These are phyloP conservation scores for Cladorrhinum samala DNA, from an alignment of 495 filamentous ascomycete species.

Conservation along the genomic window DNA sequence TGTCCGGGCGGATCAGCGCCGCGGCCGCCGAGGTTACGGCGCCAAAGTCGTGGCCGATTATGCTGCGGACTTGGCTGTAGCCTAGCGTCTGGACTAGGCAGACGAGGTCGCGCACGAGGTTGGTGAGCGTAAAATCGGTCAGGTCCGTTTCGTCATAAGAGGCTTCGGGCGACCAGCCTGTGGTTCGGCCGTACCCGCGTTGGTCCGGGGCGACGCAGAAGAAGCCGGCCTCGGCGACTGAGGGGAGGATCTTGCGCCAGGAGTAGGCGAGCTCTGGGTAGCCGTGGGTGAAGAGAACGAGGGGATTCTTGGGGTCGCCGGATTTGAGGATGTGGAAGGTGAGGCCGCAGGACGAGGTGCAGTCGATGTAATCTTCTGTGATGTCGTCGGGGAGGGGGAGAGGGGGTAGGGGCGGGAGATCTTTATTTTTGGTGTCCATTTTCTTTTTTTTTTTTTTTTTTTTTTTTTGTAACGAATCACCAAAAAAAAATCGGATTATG, in stretches of 20 bases:
- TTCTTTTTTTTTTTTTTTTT: too few relatives aligned
- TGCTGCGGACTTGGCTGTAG: conserved; percentile 50
- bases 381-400: conserved; percentile 50
- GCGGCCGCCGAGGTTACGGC: conserved; percentile 53
- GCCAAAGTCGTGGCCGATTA: conserved; percentile 65
- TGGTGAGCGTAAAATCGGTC: conserved; percentile 50
- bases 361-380: conserved; percentile 45
- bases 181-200: conserved; percentile 62
- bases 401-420: conserved; percentile 33
- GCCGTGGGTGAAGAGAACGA: conserved; percentile 59
- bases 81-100: conserved; percentile 56
- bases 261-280: conserved; percentile 65
- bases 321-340: conserved; percentile 57
- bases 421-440: too few relatives aligned
- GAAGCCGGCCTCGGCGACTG: conserved; percentile 51
- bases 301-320: conserved; percentile 44
- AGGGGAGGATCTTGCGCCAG: conserved; percentile 58
- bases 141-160: conserved; percentile 52
- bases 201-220: conserved; percentile 62
- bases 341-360: conserved; percentile 40
- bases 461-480: too few relatives aligned
- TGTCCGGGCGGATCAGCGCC: conserved; percentile 57
- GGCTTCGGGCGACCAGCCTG: conserved; percentile 49
- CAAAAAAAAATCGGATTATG: too few relatives aligned
- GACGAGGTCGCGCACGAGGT: conserved; percentile 56